phyloP scores from a whole-genome alignment of 1,284 basidiomycete genomes.

The Sporisorium exsertum region DNA sequence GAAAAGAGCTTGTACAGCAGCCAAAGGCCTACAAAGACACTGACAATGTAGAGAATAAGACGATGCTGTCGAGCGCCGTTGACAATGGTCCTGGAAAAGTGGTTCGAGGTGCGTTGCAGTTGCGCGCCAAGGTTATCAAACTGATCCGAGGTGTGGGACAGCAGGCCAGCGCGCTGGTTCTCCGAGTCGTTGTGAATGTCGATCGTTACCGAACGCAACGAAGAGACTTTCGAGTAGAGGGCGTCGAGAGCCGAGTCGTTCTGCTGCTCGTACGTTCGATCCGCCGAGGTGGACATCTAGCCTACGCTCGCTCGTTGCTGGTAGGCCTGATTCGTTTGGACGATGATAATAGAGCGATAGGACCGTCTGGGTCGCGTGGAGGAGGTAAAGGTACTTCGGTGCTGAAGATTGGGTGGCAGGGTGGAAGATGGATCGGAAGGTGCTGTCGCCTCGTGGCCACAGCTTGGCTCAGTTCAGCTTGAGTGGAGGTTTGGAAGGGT shows the following conservation, averaged over 20 bases:
- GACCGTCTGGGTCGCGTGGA: not conserved
- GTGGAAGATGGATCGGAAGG: not conserved
- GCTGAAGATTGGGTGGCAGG: not conserved
- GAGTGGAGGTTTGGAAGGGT: constrained; percentile 10
- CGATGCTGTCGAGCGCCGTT: constrained; percentile 54
- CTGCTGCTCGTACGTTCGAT: constrained; percentile 64
- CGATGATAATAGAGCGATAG: not conserved
- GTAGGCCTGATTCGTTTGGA: not conserved
- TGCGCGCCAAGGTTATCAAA: constrained; percentile 47
- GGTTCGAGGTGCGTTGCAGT: constrained; percentile 51
- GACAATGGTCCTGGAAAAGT: constrained; percentile 45
- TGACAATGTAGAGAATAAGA: constrained; percentile 55
- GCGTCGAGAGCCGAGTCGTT: constrained; percentile 63
- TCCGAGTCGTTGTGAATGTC: constrained; percentile 65
- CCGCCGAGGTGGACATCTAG: constrained; percentile 55
- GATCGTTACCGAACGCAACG: constrained; percentile 61
- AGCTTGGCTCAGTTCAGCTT: not conserved
- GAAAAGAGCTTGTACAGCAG: constrained; percentile 57
- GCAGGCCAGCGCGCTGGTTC: constrained; percentile 44
- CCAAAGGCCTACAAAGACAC: constrained; percentile 53
- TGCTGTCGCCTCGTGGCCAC: not conserved
- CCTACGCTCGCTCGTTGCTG: constrained; percentile 6
- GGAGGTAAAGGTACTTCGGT: not conserved
- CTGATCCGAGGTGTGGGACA: constrained; percentile 50
- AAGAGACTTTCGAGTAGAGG: constrained; percentile 61